Evolutionary conservation across 805 yeast genomes (phyloP).

Genomic region (Saturnispora saitoi): DNA sequence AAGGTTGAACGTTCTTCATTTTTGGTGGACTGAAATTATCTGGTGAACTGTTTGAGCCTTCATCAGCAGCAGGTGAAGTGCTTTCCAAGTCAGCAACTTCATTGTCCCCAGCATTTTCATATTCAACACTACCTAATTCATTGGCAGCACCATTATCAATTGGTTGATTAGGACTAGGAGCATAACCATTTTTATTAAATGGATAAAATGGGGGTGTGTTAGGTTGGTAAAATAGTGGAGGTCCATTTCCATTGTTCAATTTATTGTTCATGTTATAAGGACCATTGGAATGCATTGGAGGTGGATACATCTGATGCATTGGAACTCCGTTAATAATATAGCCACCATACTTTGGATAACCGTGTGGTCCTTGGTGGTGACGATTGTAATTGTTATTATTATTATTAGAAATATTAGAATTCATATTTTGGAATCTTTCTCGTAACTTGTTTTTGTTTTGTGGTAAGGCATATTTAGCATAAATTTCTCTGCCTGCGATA

Average conservation of each 20-base stretch:
- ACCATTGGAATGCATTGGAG: not conserved
- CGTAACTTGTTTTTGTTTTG: conserved; percentile 21
- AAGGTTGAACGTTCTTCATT: conserved; percentile 1
- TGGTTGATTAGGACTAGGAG: not conserved
- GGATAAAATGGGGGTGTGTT: conserved; percentile 3
- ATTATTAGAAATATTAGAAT: conserved; percentile 1
- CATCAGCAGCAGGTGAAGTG: not conserved
- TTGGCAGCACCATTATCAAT: not conserved
- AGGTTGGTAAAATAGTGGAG: not conserved
- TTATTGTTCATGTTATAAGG: not conserved
- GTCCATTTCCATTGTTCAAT: not conserved
- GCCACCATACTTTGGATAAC: conserved; percentile 2
- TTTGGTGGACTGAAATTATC: not conserved
- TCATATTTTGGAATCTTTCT: not conserved
- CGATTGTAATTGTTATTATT: conserved; percentile 1
- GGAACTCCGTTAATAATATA: conserved; percentile 6
- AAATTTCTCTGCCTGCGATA: conserved; percentile 33
- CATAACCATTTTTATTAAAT: not conserved
- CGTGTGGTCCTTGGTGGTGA: conserved; percentile 1
- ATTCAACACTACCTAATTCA: no score
- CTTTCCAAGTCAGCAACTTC: no score
- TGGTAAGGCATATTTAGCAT: conserved; percentile 44
- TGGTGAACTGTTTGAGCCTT: not conserved
- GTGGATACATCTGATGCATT: conserved; percentile 1
- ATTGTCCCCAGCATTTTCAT: not conserved